Evolutionary conservation across 495 filamentous ascomycete species (phyloP), one percentile per base, ranked within the genome.

Genomic region (Rostrohypoxylon terebratum): DNA sequence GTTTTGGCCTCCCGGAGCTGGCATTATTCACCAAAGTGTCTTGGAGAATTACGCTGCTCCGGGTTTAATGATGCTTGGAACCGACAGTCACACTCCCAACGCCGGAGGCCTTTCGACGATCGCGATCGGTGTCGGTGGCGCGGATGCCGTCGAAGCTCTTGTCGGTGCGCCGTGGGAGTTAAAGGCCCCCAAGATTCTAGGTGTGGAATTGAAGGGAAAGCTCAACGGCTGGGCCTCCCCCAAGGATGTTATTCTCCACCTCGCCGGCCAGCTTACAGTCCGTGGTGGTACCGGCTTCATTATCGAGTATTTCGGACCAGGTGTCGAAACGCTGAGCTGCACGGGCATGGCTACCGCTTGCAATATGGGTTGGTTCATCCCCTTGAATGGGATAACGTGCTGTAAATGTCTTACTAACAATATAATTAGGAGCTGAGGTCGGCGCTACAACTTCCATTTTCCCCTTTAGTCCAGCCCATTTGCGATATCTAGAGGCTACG

Each of bases 61-160:
- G 4, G 96, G 96, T 50, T 79, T 98, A 75, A 98, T 99, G 96
- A 97, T 98, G 94, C 87, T 99, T n/a, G 96, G 96, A 64, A 99
- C 96, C 38, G 96, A 99, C 80, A 97, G 94, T 77, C 96, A 98
- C 83, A 98, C 96, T 28, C 96, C 96, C 20, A 98, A 99, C 79
- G 96, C 90, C 13, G 96, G 96, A 79, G 96, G 96, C 67, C 81
- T 99, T 38, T 94, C 92, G 66, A 93, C 93, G 1, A 96, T 98
- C 77, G 96, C 96, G 2, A 99, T 99, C 76, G 96, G 96, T 82
- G 96, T 99, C 34, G 96, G 96, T 71, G 96, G 96, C 77, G 96
- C 96, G 33, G 96, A 99, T 85, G 96, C 96, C 0, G 96, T 98
- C 16, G 96, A 99, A 83, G 96, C 94, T 14, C 88, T 99, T 54